Base-by-base conservation (phyloP, 306 rosid species). In the Spatholobus suberectus region DNA sequence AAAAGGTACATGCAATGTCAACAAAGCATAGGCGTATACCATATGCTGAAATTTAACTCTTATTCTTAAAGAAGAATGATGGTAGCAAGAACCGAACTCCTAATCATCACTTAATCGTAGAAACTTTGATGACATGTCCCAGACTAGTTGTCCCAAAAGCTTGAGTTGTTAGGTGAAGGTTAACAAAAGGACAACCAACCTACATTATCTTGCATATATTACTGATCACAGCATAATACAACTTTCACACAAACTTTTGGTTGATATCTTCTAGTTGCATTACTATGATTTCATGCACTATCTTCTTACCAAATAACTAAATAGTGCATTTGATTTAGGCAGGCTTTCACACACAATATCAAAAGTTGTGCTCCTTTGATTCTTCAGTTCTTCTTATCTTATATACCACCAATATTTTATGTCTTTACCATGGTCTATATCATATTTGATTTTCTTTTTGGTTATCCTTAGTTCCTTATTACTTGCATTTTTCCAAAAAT, bases 401-500 rank as follows among this genome's bases (percentile, higher is more conserved):
- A 34, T 61, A 62, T 44, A 44, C 73, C 15, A 76, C 35, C 2
- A 58, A 58, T 5, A 24, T 1, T 58, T 13, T 58, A 9, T 76
- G 62, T 37, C 35, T 51, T 49, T 20, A 51, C 69, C 76, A 68
- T 24, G 43, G 32, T 23, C 57, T 68, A 52, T 69, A 54, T 69
- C 73, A 63, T 29, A 21, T 29, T 41, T 70, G 20, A 12, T 15
- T 57, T 79, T 69, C 11, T 21, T 40, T 26, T 38, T 18, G 57
- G 20, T 57, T 57, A 80, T 80, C 70, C 15, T 57, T 40, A 34
- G 35, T 23, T 38, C 38, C 17, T 40, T 20, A 14, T 69, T 41
- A 57, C 20, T 37, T 78, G 59, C n/a, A 20, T 20, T 34, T n/a
- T 43, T 0, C 21, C 32, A 77, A 62, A 24, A 77, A 44, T 34